These are phyloP conservation scores for Trametes cingulata DNA, from an alignment of 768 basidiomycete genomes.

Conservation along the genomic window DNA sequence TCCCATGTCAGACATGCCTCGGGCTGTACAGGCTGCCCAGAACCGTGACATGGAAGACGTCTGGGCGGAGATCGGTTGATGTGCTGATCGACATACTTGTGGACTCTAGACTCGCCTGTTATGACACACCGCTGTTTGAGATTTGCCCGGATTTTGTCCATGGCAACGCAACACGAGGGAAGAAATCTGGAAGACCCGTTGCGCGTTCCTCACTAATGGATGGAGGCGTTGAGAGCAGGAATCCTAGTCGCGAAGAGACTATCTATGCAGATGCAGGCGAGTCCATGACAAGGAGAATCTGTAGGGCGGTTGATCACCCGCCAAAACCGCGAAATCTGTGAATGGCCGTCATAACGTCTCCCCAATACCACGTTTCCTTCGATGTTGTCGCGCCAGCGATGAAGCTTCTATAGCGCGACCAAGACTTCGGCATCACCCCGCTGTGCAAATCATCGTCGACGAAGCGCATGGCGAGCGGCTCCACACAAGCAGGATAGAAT, in stretches of 20 bases:
- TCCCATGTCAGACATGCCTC: conserved; percentile 58
- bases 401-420: conserved; percentile 5
- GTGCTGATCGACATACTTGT: background rate
- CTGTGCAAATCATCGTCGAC: background rate
- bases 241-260: too few relatives aligned
- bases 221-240: too few relatives aligned
- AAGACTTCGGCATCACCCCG: background rate
- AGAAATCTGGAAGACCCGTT: too few relatives aligned
- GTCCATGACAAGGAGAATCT: too few relatives aligned
- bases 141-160: too few relatives aligned
- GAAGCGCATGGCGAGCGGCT: conserved; percentile 2
- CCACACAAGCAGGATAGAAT: conserved; percentile 15
- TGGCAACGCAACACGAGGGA: too few relatives aligned
- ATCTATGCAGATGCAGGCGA: too few relatives aligned
- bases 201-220: too few relatives aligned
- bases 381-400: conserved; percentile 4
- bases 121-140: too few relatives aligned
- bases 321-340: conserved; percentile 1
- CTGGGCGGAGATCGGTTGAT: conserved; percentile 58
- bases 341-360: background rate
- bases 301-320: too few relatives aligned
- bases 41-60: conserved; percentile 68
- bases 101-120: too few relatives aligned
- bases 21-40: conserved; percentile 50
- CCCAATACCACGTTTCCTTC: conserved; percentile 12